Evolutionary conservation across 2,329 filamentous ascomycete species (phyloP), one percentile per base, ranked within the genome.

Genomic region (Talaromyces sp.): DNA sequence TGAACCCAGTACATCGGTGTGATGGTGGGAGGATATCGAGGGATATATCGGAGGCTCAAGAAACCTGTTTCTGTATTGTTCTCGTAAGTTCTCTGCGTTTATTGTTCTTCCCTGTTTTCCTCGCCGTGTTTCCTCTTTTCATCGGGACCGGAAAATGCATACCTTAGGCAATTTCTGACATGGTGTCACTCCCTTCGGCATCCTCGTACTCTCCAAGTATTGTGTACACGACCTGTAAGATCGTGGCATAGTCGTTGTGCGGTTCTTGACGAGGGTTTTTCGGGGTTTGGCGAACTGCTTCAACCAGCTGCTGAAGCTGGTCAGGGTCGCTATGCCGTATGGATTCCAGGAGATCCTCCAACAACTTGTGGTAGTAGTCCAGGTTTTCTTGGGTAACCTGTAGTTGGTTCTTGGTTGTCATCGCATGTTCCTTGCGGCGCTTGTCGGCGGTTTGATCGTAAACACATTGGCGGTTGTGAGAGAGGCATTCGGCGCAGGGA

Each of bases 361-460:
- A 47, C 30, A 74, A 69, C 10, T 59, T 60, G 19, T 65, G 66
- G 39, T 70, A 69, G 49, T 67, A 68, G 17, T 33, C 33, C 44
- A 62, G 52, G 17, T 30, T 39, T 8, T 53, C 44, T 49, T 62
- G 56, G 1, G 60, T 59, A n/a, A 19, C 27, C 22, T 65, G 61
- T n/a, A 74, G 62, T 11, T 72, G 67, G 22, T 75, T 70, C 51
- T 73, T 66, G 3, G 67, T 67, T 15, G 66, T 68, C 54, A 68
- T 69, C 15, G 67, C 69, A 6, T 69, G 65, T 13, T 70, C 69
- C 62, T 76, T 76, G 49, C 74, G 74, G 17, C 74, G 74, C 63
- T 68, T 75, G 61, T 76, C 74, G 58, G 71, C 66, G 56, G 58
- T 57, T 62, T 74, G 69, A 58, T 76, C 70, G 65, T 73, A 70